A percentile compares a stretch with the other conserved stretches of the same genome.
phyloP scores from a whole-genome alignment of 345 rosid genomes.

The Moringa oleifera region DNA sequence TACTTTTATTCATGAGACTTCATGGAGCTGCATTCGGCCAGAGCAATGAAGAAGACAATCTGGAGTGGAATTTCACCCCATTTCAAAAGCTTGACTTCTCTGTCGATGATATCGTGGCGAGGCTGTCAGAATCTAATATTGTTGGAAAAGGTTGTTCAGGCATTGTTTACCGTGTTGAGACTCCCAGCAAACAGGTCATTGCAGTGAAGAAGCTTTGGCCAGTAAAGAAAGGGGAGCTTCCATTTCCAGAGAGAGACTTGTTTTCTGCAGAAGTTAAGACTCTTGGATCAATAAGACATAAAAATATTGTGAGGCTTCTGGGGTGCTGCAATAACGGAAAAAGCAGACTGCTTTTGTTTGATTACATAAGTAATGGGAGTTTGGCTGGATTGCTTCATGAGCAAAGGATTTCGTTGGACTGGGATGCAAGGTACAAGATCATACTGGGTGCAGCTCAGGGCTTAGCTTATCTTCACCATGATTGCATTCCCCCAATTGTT shows the following conservation, averaged over 20 bases:
- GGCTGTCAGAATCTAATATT: slow-evolving; percentile 47
- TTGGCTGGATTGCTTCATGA: slow-evolving; percentile 58
- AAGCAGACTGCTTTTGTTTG: slow-evolving; percentile 57
- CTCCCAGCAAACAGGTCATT: slow-evolving; percentile 42
- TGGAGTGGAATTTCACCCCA: slow-evolving; percentile 57
- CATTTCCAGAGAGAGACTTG: slow-evolving; percentile 36
- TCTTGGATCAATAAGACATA: slow-evolving; percentile 65
- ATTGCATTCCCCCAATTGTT: slow-evolving; percentile 62
- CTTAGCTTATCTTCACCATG: slow-evolving; percentile 69
- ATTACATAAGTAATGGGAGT: slow-evolving; percentile 64
- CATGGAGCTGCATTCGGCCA: slow-evolving; percentile 19
- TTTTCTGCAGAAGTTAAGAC: slow-evolving; percentile 67
- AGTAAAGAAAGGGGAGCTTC: slow-evolving; percentile 35
- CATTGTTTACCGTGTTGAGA: slow-evolving; percentile 58
- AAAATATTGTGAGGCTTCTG: slow-evolving; percentile 63
- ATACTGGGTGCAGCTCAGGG: slow-evolving; percentile 67
- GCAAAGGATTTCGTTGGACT: slow-evolving; percentile 39
- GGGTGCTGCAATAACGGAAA: slow-evolving; percentile 60
- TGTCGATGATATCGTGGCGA: slow-evolving; percentile 36
- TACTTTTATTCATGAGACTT: slow-evolving; percentile 30
- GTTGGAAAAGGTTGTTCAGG: slow-evolving; percentile 70
- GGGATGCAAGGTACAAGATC: slow-evolving; percentile 69
- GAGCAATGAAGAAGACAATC: slow-evolving; percentile 30
- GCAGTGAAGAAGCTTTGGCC: slow-evolving; percentile 82
- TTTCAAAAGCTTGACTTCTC: slow-evolving; percentile 65